Base-by-base conservation (phyloP, 164 flowering plant species). In the Vitis amurensis region DNA sequence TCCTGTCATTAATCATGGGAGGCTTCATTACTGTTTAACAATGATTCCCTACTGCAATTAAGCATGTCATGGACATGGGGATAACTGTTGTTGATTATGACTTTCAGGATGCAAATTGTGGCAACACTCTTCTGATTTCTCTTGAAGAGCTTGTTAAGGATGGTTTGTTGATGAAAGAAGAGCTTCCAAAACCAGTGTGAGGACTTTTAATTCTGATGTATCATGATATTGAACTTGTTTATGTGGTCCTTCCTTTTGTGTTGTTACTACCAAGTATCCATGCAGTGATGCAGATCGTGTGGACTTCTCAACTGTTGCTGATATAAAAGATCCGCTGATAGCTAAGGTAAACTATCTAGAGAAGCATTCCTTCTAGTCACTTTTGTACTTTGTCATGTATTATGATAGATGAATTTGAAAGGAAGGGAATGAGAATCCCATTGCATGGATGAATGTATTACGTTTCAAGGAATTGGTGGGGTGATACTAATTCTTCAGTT, bases 21-120 rank as follows among this genome's bases (percentile, higher is more conserved):
- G 9, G 6, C 14, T 63, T 63, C 49, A 11, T 47, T 17, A 16
- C 9, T 12, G 1, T 61, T n/a, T 61, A 5, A 44, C 44, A 37
- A 37, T 37, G 44, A 37, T 37, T 37, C 44, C 8, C 19, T 23
- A 27, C 8, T 71, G 58, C 15, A 16, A 17, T 59, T 58, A 10
- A 16, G 14, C 31, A 0, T 64, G 55, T 15, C 23, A 9, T 50
- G 27, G 11, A 11, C 9, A 16, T 48, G 16, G 16, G 44, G 44
- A 37, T 63, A 53, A 16, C 37, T 63, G 30, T 15, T 49, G 23
- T 75, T 58, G 58, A 63, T 75, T 55, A 14, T 66, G 64, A 14
- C 11, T 72, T 79, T 55, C 76, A 95, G 99, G 98, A 95, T 86
- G 99, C 98, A 59, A 93, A 95, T 74, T 95, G 98, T 83, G 99